These are phyloP conservation scores for Cyberlindnera saturnus DNA, from an alignment of 805 yeast genomes.

Conservation along the genomic window DNA sequence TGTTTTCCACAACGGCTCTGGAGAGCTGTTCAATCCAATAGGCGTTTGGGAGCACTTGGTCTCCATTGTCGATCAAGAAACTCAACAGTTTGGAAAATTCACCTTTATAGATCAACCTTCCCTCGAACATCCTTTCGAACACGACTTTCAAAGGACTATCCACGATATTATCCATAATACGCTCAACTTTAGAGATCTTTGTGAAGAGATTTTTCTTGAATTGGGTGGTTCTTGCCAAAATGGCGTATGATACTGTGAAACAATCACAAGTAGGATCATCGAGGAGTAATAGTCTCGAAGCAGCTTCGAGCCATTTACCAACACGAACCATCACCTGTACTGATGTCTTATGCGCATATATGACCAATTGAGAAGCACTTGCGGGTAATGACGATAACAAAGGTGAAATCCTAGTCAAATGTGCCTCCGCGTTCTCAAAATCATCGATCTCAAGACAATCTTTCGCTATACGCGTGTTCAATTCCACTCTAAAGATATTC, in stretches of 20 bases:
- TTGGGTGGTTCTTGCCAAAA: slow-evolving; percentile 10
- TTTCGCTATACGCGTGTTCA: slow-evolving; percentile 16
- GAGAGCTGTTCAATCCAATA: slow-evolving; percentile 3
- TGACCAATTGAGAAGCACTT: background rate
- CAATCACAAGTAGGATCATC: slow-evolving; percentile 9
- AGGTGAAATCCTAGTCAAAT: slow-evolving; percentile 16
- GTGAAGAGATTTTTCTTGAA: slow-evolving; percentile 8
- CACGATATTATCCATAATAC: slow-evolving; percentile 1
- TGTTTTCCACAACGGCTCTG: slow-evolving; percentile 13
- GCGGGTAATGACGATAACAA: slow-evolving; percentile 1
- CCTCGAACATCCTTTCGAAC: slow-evolving; percentile 11
- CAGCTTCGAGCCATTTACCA: slow-evolving; percentile 19
- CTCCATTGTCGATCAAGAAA: slow-evolving; percentile 1
- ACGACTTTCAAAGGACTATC: slow-evolving; percentile 8
- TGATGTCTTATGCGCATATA: slow-evolving; percentile 7
- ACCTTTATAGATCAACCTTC: slow-evolving; percentile 11
- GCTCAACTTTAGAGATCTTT: slow-evolving; percentile 6
- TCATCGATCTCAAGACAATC: slow-evolving; percentile 9
- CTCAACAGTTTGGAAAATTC: slow-evolving; percentile 7
- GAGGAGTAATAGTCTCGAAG: slow-evolving; percentile 10
- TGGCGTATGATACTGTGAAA: slow-evolving; percentile 9
- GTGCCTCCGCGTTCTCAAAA: slow-evolving; percentile 18
- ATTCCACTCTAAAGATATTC: slow-evolving; percentile 10
- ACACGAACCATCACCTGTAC: slow-evolving; percentile 15
- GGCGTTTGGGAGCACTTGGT: slow-evolving; percentile 1